Evolutionary conservation across 2,329 filamentous ascomycete species (phyloP), one percentile per base, ranked within the genome.

Genomic region (Talaromyces sp.): DNA sequence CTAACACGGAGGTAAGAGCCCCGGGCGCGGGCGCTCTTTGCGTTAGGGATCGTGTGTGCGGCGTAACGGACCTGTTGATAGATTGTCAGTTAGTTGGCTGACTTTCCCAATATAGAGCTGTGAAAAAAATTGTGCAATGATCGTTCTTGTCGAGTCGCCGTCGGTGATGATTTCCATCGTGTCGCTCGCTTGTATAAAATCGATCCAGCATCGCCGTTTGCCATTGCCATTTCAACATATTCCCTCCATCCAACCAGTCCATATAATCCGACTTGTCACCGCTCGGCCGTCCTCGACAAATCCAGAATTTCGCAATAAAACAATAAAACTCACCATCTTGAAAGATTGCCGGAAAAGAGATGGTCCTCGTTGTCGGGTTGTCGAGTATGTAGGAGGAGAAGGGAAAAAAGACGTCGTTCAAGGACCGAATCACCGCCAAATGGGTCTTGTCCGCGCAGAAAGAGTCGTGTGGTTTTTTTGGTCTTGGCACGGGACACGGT

Each of bases 1-100:
- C 90, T 96, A 73, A 97, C 93, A 78, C 94, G 91, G 74, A 99
- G 89, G 86, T 97, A 99, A 78, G 92, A 91, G 81, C 95, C 94
- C 81, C 94, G 92, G 77, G 93, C 89, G 84, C 93, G 91, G 80
- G 94, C 94, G 82, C 90, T 96, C 86, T 96, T 97, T 72, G 87
- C 84, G 79, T 87, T 81, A 73, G 88, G 83, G 78, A 95, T 93
- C 78, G 91, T 85, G 76, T 87, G 89, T 77, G 89, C 89, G 81
- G 91, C 91, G 91, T 97, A 97, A 81, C 92, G 91, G 84, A 96
- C 91, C 91, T 95, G 11, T 21, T 48, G 5, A 36, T n/a, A n/a
- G n/a, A 51, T 21, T 11, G 21, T 52, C 19, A 19, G 48, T 52
- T 17, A 52, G 35, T 52, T 28, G 36, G 10, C 21, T 28, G 33